Base-by-base conservation (phyloP, 148 eudicot genomes). In the Nyssa sinensis region DNA sequence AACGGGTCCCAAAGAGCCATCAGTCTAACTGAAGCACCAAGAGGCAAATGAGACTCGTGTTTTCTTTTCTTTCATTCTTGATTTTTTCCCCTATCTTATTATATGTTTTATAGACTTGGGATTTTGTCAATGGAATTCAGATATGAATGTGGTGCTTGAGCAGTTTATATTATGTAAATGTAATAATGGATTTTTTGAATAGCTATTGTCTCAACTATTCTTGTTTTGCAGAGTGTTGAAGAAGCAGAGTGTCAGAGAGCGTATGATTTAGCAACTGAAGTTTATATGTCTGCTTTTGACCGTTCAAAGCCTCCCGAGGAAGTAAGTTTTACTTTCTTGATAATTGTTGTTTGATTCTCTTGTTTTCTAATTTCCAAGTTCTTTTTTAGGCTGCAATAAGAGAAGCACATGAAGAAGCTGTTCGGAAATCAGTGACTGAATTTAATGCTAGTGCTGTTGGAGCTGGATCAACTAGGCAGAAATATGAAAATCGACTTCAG, bases 191-290 rank as follows among this genome's bases (percentile, higher is more conserved):
- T 37, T 3, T 37, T 37, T 37, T 37, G 44, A 3, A 4, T 37
- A 3, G 9, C n/a, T 6, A 12, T 5, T 34, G 55, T 73, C 59
- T 74, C 64, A 49, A 34, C 41, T 73, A 67, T 3, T 2, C 65
- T 32, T 75, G 1, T 60, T 75, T 62, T 80, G 71, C 79, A 95
- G 96, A 92, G 91, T 78, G 99, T 95, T 74, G 97, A 95, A 81
- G 99, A 95, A 83, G 90, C 97, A 33, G 97, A 95, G 87, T 92
- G 97, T 79, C 89, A 91, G 47, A 88, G 94, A 81, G 96, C 93
- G 39, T 92, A 80, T 84, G 99, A 95, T 71, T 67, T 84, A 79
- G 96, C 93, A 73, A 79, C 93, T 74, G 97, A 90, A 77, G 87
- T 77, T 62, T 95, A 92, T 79, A 88, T 88, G 94, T 88, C 97